phyloP scores from a whole-genome alignment of 2,329 filamentous ascomycete genomes.

The Cladobotryum mycophilum region DNA sequence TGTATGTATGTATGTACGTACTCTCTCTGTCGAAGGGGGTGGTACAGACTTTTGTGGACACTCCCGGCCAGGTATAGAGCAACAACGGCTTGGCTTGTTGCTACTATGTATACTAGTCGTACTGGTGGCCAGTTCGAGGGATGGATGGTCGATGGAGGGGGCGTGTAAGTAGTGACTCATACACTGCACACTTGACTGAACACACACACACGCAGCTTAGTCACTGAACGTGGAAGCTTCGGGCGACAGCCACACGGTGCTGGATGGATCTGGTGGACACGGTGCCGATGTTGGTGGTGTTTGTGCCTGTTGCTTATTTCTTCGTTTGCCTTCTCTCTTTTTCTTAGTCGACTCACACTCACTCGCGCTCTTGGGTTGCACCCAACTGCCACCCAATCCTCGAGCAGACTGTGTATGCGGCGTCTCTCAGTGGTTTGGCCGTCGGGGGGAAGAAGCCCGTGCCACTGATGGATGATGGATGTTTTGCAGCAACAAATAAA shows the following conservation, averaged over 20 bases:
- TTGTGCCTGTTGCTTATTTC: background rate
- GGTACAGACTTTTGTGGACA: background rate
- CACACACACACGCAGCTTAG: slow-evolving; percentile 1
- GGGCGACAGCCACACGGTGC: slow-evolving; percentile 17
- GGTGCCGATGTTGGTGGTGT: slow-evolving; percentile 5
- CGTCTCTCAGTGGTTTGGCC: slow-evolving; percentile 1
- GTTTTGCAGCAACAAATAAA: background rate
- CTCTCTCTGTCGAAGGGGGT: too few relatives aligned
- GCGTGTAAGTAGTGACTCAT: slow-evolving; percentile 3
- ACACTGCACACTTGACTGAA: background rate
- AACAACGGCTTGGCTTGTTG: too few relatives aligned
- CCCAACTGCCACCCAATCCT: background rate
- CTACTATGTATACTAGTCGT: too few relatives aligned
- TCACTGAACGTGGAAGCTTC: slow-evolving; percentile 14
- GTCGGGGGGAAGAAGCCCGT: background rate
- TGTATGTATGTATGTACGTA: too few relatives aligned
- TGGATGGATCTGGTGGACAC: slow-evolving; percentile 9
- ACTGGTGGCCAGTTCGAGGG: too few relatives aligned
- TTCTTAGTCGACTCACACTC: too few relatives aligned
- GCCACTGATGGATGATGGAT: background rate
- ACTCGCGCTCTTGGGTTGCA: too few relatives aligned
- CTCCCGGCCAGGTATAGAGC: slow-evolving; percentile 1
- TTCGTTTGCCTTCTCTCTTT: background rate
- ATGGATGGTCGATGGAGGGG: background rate
- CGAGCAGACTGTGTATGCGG: background rate